Evolutionary conservation across 164 flowering plant genomes (phyloP), one percentile per base, ranked within the genome.

Genomic region (Sextonia rubra): DNA sequence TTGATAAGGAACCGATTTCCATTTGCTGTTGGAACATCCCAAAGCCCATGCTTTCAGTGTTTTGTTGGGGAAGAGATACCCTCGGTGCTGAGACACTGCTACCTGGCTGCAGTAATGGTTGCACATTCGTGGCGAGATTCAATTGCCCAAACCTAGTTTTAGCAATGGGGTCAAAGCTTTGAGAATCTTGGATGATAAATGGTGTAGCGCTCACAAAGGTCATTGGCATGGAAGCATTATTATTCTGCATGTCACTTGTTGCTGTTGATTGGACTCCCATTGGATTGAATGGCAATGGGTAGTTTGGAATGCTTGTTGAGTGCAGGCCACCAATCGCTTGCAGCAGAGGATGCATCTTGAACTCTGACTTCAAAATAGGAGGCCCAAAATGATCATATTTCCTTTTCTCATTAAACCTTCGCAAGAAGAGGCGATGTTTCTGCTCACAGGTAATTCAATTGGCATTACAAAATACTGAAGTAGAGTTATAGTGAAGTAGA

Each of bases 371-470:
- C 9, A 9, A 32, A 32, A 9, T 5, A 9, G 44, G 11, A 37
- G 44, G 8, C 44, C 11, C 24, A 52, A 52, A 20, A 52, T 5
- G 15, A 2, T 2, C 30, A 12, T 1, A 68, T 17, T 25, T 26
- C 15, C 9, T 26, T 47, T 18, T 29, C 15, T 24, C 32, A 47
- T 68, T 24, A 3, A 68, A 7, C 47, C 70, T 68, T 68, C 70
- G 58, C 12, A 68, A 3, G 37, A 23, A 68, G 18, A 68, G 70
- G 17, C 70, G 70, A 47, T 47, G 48, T 49, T 68, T 68, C 70
- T 68, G 70, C 60, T n/a, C 60, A 37, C 52, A 37, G 20, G 12
- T 7, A 37, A 44, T 3, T 20, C 52, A 27, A 37, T 15, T 30
- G 37, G 4, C 18, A 44, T 18, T 27, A 22, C 44, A 0, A 37